Evolutionary conservation across 129 eudicot species (phyloP).

Genomic region (Glebionis coronaria): DNA sequence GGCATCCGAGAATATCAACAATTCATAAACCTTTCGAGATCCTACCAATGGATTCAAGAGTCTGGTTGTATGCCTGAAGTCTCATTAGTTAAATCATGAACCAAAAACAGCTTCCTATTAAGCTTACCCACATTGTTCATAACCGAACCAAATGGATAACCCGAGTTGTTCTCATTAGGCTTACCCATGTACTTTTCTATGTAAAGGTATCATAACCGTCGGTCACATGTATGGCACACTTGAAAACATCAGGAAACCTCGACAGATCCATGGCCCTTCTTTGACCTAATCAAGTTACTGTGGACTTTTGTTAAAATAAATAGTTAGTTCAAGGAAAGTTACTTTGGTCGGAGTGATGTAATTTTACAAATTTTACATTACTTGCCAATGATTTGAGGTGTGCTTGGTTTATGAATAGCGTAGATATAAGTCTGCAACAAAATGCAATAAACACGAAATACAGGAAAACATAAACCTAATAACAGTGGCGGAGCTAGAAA

Average conservation of each 20-base stretch:
- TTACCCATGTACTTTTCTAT: constrained; percentile 95
- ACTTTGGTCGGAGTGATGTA: too few species aligned
- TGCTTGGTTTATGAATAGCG: too few species aligned
- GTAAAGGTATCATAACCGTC: constrained; percentile 93
- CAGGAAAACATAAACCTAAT: too few species aligned
- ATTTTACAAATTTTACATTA: too few species aligned
- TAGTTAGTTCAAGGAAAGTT: too few species aligned
- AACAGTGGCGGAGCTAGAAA: too few species aligned
- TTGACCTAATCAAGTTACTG: too few species aligned
- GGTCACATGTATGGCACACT: constrained; percentile 87
- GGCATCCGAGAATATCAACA: constrained; percentile 89
- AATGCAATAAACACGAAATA: too few species aligned
- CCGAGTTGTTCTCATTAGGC: constrained; percentile 59
- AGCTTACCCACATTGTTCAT: constrained; percentile 65
- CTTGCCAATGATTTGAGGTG: too few species aligned
- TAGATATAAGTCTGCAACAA: too few species aligned
- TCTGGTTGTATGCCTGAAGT: constrained; percentile 95
- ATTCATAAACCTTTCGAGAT: constrained; percentile 68
- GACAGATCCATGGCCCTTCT: constrained; percentile 68
- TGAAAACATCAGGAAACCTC: constrained; percentile 68
- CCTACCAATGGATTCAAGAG: constrained; percentile 88
- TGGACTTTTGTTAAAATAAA: too few species aligned
- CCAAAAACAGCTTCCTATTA: constrained; percentile 71
- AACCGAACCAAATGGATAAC: constrained; percentile 61
- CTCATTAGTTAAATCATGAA: constrained; percentile 92